Evolutionary conservation across 805 yeast genomes (phyloP).

Genomic region (Yamadazyma tumulicola): DNA sequence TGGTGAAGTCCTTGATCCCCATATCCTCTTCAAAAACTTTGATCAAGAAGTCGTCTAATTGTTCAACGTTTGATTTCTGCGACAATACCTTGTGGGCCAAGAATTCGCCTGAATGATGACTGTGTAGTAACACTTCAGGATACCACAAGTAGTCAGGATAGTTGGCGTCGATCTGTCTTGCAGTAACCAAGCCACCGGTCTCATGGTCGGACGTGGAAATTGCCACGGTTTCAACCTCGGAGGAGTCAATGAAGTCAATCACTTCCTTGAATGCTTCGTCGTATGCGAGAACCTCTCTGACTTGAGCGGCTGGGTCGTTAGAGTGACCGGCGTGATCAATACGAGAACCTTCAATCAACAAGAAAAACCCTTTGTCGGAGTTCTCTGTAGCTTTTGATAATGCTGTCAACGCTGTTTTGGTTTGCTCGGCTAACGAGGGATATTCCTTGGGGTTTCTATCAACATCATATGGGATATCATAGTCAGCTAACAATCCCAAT

Average conservation of each 20-base stretch:
- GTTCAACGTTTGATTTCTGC: conserved; percentile 4
- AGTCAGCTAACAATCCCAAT: conserved; percentile 67
- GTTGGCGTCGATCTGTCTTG: conserved; percentile 62
- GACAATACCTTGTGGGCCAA: conserved; percentile 43
- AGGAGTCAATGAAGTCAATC: conserved; percentile 57
- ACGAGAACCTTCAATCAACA: conserved; percentile 85
- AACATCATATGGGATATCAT: conserved; percentile 79
- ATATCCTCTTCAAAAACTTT: conserved; percentile 58
- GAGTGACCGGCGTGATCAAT: conserved; percentile 94
- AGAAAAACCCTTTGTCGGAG: conserved; percentile 78
- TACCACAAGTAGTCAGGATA: conserved; percentile 88
- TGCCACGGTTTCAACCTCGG: conserved; percentile 73
- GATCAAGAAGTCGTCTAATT: conserved; percentile 44
- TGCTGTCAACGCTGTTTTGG: conserved; percentile 66
- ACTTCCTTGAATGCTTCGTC: conserved; percentile 78
- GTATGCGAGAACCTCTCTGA: conserved; percentile 81
- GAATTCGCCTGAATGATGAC: conserved; percentile 75
- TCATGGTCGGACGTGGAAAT: conserved; percentile 90
- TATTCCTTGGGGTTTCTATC: conserved; percentile 60
- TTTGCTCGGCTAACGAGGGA: conserved; percentile 80
- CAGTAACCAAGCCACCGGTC: conserved; percentile 85
- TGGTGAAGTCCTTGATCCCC: conserved; percentile 58
- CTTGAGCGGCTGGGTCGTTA: conserved; percentile 93
- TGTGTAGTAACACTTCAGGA: conserved; percentile 66
- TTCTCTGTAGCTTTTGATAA: conserved; percentile 64